Evolutionary conservation across 2,329 filamentous ascomycete species (phyloP), one percentile per base, ranked within the genome.

Genomic region (Ramichloridium luteum): DNA sequence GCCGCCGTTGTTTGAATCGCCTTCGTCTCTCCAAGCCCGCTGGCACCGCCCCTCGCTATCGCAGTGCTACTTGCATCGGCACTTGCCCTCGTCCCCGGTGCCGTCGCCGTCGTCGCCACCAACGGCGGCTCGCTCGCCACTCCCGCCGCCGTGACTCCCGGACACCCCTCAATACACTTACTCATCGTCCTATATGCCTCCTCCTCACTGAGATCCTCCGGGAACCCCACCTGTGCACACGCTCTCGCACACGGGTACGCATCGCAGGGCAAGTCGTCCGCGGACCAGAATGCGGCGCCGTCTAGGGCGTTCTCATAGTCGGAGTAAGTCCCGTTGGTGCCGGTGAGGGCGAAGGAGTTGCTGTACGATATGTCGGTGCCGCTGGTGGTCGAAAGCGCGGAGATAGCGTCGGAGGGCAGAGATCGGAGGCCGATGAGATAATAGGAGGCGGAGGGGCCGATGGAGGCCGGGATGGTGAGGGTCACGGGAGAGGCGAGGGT

Each of bases 341-440:
- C 39, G 14, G 40, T 45, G 28, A 54, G 40, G 37, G 42, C 39
- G 41, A 53, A 52, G 12, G 29, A 34, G 31, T 48, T 47, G 37
- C 33, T 39, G 40, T 41, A 54, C 13, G 41, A 47, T 15, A 44
- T 33, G 25, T 30, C 35, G 28, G 44, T 36, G 27, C 27, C 28
- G 12, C 46, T 45, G 17, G 45, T 41, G 34, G n/a, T n/a, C n/a
- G n/a, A n/a, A n/a, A n/a, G n/a, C n/a, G n/a, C n/a, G n/a, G n/a
- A n/a, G n/a, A n/a, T n/a, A n/a, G n/a, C n/a, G n/a, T n/a, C n/a
- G n/a, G n/a, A n/a, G n/a, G n/a, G n/a, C n/a, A 50, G 28, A 36
- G 47, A 45, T 12, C 39, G 36, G 26, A 50, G 39, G 5, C 45
- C 42, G 42, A 57, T 50, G 37, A 35, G 44, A 41, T 55, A 52